phyloP scores from a whole-genome alignment of 192 early-diverging fungal genomes.

The Coemansia sp. region DNA sequence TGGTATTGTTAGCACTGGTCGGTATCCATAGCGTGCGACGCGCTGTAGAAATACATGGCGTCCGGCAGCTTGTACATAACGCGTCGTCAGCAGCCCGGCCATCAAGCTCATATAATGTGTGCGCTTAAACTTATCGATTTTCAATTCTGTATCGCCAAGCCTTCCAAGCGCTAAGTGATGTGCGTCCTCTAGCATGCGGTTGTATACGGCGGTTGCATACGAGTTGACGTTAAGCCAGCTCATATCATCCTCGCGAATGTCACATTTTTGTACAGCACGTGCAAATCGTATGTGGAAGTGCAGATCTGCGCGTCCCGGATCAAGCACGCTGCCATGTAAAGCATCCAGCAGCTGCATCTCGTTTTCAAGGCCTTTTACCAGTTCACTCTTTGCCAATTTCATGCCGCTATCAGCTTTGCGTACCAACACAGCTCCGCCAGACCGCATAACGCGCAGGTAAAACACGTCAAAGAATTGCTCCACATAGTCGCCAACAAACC shows the following conservation, averaged over 20 bases:
- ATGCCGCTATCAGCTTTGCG: not conserved
- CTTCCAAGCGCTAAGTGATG: slow-evolving; percentile 33
- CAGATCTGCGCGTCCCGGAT: slow-evolving; percentile 5
- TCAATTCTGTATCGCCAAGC: slow-evolving; percentile 2
- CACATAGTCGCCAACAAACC: slow-evolving; percentile 42
- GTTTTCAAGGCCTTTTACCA: slow-evolving; percentile 15
- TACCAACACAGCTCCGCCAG: slow-evolving; percentile 2
- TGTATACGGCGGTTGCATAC: slow-evolving; percentile 41
- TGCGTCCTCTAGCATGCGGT: slow-evolving; percentile 36
- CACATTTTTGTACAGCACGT: slow-evolving; percentile 20
- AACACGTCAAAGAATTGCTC: slow-evolving; percentile 36
- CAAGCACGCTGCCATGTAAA: not conserved
- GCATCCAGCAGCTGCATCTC: slow-evolving; percentile 21
- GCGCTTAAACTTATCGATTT: slow-evolving; percentile 21
- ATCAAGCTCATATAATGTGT: slow-evolving; percentile 27
- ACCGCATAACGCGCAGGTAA: slow-evolving; percentile 22
- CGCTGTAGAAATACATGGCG: slow-evolving; percentile 24
- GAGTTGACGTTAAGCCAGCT: slow-evolving; percentile 36
- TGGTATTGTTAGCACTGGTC: slow-evolving; percentile 28
- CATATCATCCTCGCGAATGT: slow-evolving; percentile 21
- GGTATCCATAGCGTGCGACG: slow-evolving; percentile 12
- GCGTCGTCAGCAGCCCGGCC: slow-evolving; percentile 18
- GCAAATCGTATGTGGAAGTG: slow-evolving; percentile 41
- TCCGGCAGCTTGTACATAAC: slow-evolving; percentile 25
- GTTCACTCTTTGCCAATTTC: slow-evolving; percentile 13